These are phyloP conservation scores for Metschnikowia amazonensis DNA, from an alignment of 805 yeast genomes.

Conservation along the genomic window DNA sequence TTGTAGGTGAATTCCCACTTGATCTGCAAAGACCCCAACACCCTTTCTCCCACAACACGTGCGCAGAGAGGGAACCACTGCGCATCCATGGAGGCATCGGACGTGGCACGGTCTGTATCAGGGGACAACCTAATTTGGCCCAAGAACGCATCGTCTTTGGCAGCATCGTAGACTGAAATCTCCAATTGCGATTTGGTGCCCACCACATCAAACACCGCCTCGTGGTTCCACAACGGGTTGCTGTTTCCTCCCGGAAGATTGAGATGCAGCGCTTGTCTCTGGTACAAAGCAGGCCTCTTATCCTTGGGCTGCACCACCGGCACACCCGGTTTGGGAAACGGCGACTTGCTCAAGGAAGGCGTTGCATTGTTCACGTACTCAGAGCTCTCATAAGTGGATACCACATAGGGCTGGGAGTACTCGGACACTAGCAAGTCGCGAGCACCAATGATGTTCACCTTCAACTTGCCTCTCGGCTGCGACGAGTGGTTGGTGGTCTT, in stretches of 20 bases:
- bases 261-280: constrained; percentile 38
- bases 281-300: constrained; percentile 34
- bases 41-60: constrained; percentile 70
- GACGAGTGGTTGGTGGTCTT: constrained; percentile 28
- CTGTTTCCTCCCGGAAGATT: constrained; percentile 21
- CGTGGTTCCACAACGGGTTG: constrained; percentile 88
- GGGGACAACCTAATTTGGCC: constrained; percentile 82
- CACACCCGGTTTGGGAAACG: constrained; percentile 17
- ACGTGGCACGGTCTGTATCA: constrained; percentile 37
- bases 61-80: constrained; percentile 74
- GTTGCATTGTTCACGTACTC: constrained; percentile 87
- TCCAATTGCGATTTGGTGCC: constrained; percentile 82
- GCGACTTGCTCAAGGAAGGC: constrained; percentile 40
- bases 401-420: constrained; percentile 77
- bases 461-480: constrained; percentile 75
- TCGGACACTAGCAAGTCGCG: constrained; percentile 56
- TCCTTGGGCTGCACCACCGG: constrained; percentile 16
- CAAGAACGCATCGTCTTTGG: constrained; percentile 73
- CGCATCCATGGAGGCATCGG: constrained; percentile 43
- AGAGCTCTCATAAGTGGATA: constrained; percentile 85
- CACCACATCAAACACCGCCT: constrained; percentile 87
- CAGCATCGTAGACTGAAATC: constrained; percentile 86
- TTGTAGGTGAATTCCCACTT: constrained; percentile 64
- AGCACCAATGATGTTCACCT: constrained; percentile 79
- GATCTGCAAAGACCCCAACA: constrained; percentile 74